phyloP scores from a whole-genome alignment of 306 rosid species.

The Cicer pinnatifidum region DNA sequence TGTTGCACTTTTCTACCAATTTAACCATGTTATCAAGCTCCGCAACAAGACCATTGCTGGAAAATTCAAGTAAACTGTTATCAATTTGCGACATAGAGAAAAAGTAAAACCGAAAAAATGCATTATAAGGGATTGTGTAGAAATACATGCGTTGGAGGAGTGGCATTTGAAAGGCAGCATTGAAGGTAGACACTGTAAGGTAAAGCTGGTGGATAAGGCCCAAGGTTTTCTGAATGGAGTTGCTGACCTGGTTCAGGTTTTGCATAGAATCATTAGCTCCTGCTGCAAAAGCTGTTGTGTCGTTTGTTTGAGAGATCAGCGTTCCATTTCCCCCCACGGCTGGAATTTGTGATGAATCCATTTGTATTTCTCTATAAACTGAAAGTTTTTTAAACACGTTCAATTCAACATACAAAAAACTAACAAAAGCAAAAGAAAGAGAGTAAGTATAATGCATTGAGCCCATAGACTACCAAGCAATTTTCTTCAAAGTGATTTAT shows the following conservation, averaged over 20 bases:
- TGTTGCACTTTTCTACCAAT: constrained; percentile 83
- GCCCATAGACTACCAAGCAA: background rate
- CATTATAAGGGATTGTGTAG: constrained; percentile 30
- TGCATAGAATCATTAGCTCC: constrained; percentile 75
- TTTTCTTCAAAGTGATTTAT: background rate
- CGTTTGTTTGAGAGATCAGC: constrained; percentile 56
- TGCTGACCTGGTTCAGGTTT: constrained; percentile 75
- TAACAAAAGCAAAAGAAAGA: constrained; percentile 7
- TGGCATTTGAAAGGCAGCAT: constrained; percentile 79
- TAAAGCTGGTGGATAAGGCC: constrained; percentile 92
- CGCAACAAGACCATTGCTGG: constrained; percentile 78
- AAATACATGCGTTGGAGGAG: constrained; percentile 88
- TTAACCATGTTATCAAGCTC: constrained; percentile 91
- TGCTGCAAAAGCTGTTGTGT: constrained; percentile 50
- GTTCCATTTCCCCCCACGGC: constrained; percentile 62
- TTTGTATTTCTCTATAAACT: constrained; percentile 38
- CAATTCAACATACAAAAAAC: constrained; percentile 17
- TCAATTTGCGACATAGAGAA: constrained; percentile 2
- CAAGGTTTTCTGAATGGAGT: constrained; percentile 80
- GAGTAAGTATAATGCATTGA: background rate
- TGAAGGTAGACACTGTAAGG: constrained; percentile 88
- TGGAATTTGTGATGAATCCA: constrained; percentile 70
- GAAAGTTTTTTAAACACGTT: background rate
- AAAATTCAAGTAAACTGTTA: constrained; percentile 22
- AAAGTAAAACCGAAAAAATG: background rate